Conservation (phyloP, 208 protist genomes). For the Acanthamoeba sp. region DNA sequence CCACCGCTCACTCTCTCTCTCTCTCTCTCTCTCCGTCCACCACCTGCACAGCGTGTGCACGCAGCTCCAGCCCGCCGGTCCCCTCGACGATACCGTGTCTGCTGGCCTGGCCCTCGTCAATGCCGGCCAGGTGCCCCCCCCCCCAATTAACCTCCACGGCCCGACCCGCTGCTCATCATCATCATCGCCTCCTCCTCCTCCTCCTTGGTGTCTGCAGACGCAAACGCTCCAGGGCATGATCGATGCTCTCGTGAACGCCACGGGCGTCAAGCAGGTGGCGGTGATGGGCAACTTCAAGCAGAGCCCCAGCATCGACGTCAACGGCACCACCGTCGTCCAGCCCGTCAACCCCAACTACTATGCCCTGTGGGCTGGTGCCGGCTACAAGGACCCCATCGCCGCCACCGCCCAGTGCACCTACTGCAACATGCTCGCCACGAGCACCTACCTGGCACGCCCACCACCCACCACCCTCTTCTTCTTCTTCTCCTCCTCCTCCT, state of each 20-base stretch:
- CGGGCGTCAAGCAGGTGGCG: neutral
- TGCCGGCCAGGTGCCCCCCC: neutral
- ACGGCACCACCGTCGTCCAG: neutral
- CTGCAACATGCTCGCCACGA: neutral
- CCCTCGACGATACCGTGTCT: neutral
- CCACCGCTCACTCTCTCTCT: too few species aligned
- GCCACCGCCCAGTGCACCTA: neutral
- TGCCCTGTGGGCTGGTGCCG: too few species aligned
- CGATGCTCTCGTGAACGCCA: neutral
- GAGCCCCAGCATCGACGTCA: neutral
- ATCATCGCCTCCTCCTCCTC: too few species aligned
- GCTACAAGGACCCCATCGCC: too few species aligned
- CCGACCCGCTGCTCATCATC: too few species aligned
- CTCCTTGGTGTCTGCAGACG: neutral
- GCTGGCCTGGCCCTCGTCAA: neutral
- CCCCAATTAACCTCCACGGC: neutral
- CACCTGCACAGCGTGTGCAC: neutral
- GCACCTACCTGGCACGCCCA: neutral
- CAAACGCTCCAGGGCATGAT: neutral
- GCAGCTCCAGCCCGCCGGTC: neutral
- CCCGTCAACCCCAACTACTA: neutral
- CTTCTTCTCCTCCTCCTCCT: too few species aligned
- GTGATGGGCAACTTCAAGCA: constrained; percentile 27
- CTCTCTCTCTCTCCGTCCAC: too few species aligned
- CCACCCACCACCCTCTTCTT: neutral